Conservation (phyloP, 1,284 basidiomycete genomes). For the Sutorius eximius region DNA sequence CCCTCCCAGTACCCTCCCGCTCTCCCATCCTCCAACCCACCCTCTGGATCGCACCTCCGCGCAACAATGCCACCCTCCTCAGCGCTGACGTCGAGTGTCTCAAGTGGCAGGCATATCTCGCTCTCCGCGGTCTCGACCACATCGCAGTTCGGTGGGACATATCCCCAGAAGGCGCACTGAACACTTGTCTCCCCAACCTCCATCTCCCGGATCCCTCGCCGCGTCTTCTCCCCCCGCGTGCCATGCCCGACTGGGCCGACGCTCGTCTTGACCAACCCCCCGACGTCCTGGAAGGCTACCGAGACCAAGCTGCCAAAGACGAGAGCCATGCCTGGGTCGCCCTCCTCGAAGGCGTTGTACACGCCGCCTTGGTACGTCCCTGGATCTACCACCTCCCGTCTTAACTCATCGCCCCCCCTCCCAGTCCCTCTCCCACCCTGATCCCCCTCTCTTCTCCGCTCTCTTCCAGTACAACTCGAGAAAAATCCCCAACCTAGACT, state of each 20-base stretch:
- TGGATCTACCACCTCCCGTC: neutral
- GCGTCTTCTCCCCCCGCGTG: constrained; percentile 59
- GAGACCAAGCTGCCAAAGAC: constrained; percentile 54
- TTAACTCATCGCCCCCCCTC: neutral
- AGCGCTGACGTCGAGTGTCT: constrained; percentile 79
- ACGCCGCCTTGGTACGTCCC: constrained; percentile 64
- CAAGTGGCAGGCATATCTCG: constrained; percentile 83
- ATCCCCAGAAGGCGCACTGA: constrained; percentile 62
- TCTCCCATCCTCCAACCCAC: constrained; percentile 43
- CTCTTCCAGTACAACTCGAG: constrained; percentile 38
- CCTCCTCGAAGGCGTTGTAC: constrained; percentile 70
- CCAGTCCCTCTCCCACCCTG: constrained; percentile 50
- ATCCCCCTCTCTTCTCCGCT: constrained; percentile 41
- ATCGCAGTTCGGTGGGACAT: constrained; percentile 66
- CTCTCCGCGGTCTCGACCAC: constrained; percentile 56
- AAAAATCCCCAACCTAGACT: constrained; percentile 37
- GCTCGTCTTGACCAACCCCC: constrained; percentile 42
- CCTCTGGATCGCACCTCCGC: constrained; percentile 64
- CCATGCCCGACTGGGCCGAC: constrained; percentile 74
- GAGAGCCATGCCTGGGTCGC: constrained; percentile 80
- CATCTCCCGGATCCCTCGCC: constrained; percentile 48
- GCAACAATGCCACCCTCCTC: constrained; percentile 41
- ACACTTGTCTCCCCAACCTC: constrained; percentile 64
- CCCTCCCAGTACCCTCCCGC: constrained; percentile 36
- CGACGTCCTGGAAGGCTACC: constrained; percentile 63